phyloP scores from a whole-genome alignment of 2,329 filamentous ascomycete genomes.

The Beauveria brongniartii region DNA sequence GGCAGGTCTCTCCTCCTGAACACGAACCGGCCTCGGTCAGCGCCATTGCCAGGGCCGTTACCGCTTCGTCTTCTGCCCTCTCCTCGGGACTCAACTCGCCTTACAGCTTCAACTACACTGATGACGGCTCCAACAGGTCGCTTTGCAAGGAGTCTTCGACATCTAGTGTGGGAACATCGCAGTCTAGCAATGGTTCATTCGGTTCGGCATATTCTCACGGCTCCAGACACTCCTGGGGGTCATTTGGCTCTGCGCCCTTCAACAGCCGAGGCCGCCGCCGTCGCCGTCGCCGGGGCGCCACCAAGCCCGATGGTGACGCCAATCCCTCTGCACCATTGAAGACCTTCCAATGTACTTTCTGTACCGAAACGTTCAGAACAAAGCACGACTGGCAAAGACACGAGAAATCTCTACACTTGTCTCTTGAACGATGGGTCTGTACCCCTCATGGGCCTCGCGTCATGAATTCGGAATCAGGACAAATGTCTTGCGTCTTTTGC shows the following conservation, averaged over 20 bases:
- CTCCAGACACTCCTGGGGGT: conserved; percentile 49
- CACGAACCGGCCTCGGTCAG: conserved; percentile 53
- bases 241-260: conserved; percentile 37
- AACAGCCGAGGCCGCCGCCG: conserved; percentile 38
- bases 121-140: conserved; percentile 52
- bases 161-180: conserved; percentile 53
- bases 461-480: conserved; percentile 51
- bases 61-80: conserved; percentile 41
- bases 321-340: conserved; percentile 37
- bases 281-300: conserved; percentile 36
- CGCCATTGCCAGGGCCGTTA: conserved; percentile 50
- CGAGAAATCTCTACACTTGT: conserved; percentile 59
- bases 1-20: conserved; percentile 51
- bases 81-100: conserved; percentile 51
- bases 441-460: conserved; percentile 48
- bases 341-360: conserved; percentile 61
- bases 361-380: conserved; percentile 58
- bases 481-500: conserved; percentile 51
- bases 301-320: conserved; percentile 28
- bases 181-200: conserved; percentile 50
- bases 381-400: conserved; percentile 66
- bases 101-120: conserved; percentile 48
- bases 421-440: conserved; percentile 59
- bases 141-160: conserved; percentile 51
- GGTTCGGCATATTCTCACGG: conserved; percentile 51